phyloP scores from a whole-genome alignment of 345 rosid species.

The Euclidium syriacum region DNA sequence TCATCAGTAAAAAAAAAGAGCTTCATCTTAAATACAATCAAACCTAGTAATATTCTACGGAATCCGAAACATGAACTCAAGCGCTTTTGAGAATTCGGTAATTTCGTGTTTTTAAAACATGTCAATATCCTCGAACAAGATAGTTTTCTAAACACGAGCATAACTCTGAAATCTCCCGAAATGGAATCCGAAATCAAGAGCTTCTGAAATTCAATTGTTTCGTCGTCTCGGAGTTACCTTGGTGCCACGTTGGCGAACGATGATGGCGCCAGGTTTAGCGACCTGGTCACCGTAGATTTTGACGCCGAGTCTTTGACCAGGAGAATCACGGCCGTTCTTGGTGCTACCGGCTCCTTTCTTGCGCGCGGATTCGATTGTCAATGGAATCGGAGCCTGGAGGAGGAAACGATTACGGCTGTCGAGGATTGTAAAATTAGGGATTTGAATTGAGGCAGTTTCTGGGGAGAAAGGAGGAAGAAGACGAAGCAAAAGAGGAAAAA shows the following conservation, averaged over 20 bases:
- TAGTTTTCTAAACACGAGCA: not conserved
- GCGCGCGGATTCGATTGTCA: constrained; percentile 80
- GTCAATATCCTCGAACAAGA: not conserved
- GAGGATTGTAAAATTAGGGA: too few species aligned
- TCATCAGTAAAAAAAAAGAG: too few species aligned
- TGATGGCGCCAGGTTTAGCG: constrained; percentile 92
- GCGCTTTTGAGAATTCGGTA: too few species aligned
- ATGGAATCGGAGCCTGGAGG: constrained; percentile 41
- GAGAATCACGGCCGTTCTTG: constrained; percentile 98
- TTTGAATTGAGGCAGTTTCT: too few species aligned
- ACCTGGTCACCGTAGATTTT: constrained; percentile 87
- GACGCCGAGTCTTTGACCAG: constrained; percentile 84
- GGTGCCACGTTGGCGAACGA: constrained; percentile 95
- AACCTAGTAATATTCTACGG: too few species aligned
- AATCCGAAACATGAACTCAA: too few species aligned
- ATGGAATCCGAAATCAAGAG: constrained; percentile 22
- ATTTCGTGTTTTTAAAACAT: too few species aligned
- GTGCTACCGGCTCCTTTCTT: constrained; percentile 99
- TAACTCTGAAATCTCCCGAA: constrained; percentile 29
- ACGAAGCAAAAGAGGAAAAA: too few species aligned
- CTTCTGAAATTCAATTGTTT: not conserved
- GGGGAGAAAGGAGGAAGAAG: too few species aligned
- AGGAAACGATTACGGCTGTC: too few species aligned
- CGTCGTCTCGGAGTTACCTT: constrained; percentile 73
- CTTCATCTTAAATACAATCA: too few species aligned